Percentiles rank a stretch among this genome's conserved stretches.
Evolutionary conservation across 495 filamentous ascomycete species (phyloP).

Genomic region (Tetracladium marchalianum): DNA sequence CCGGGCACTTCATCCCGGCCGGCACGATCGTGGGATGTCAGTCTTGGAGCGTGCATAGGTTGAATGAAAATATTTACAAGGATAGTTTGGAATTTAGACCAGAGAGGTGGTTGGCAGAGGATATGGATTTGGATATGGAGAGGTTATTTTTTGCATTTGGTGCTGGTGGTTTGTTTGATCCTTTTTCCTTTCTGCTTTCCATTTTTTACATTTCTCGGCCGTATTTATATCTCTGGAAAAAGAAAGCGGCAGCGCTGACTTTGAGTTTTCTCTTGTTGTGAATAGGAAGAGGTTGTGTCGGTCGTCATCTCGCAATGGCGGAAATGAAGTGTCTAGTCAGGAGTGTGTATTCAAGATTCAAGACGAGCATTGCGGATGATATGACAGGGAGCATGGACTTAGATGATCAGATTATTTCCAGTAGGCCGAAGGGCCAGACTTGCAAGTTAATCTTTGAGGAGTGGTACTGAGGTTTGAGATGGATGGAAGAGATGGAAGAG

Average conservation of each 20-base stretch:
- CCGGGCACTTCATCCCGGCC: conserved; percentile 35
- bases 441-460: conserved; percentile 15
- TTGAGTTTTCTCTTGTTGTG: too few relatives aligned
- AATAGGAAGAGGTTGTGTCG: background rate
- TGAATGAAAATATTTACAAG: conserved; percentile 43
- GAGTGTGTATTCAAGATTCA: conserved; percentile 47
- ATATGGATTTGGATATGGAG: conserved; percentile 38
- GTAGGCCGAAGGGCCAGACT: conserved; percentile 15
- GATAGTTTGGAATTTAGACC: conserved; percentile 46
- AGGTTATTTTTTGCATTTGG: conserved; percentile 41
- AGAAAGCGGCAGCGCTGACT: conserved; percentile 20
- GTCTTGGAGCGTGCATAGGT: conserved; percentile 40
- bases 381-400: conserved; percentile 15
- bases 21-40: conserved; percentile 44
- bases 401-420: conserved; percentile 17
- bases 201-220: too few relatives aligned
- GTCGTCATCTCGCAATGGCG: conserved; percentile 45
- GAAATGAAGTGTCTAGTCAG: conserved; percentile 55
- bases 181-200: too few relatives aligned
- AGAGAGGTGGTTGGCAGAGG: conserved; percentile 50
- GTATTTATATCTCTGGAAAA: too few relatives aligned
- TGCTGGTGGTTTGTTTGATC: background rate
- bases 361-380: conserved; percentile 25
- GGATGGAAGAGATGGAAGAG: too few relatives aligned
- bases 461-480: background rate